Evolutionary conservation across 1,284 basidiomycete genomes (phyloP), one percentile per base, ranked within the genome.

Genomic region (Schizophyllum commune): DNA sequence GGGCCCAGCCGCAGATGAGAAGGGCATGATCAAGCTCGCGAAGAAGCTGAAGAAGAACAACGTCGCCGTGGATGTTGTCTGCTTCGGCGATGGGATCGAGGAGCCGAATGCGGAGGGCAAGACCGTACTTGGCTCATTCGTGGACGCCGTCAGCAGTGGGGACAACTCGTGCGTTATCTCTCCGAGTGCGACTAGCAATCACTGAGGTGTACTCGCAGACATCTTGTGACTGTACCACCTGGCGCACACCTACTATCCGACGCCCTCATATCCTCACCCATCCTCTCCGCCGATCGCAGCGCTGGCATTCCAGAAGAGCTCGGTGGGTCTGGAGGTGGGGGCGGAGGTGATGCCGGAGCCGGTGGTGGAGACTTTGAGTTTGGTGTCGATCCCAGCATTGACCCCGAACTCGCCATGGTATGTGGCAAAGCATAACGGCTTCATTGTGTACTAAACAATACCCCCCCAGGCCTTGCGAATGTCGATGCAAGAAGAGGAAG

Each of bases 21-120:
- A 89, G 68, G 81, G 80, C 62, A 85, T 96, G 80, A 79, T 92
- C 67, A 88, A 86, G 73, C 84, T 99, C 17, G 96, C 95, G 21
- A 98, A 96, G 81, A 96, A 94, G 74, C 81, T 99, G 67, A 97
- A 98, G 81, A 99, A 99, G 88, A 99, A 98, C 76, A 99, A 98
- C 69, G 94, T 99, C 52, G 92, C 95, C 0, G 84, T 99, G 13
- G 96, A 99, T 75, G 81, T 99, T 62, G 79, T 98, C 52, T 87
- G 84, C 17, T 98, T 88, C 67, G 86, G 89, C 0, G 85, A 88
- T 66, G 85, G 83, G 5, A 84, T 89, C 58, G 87, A 89, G 68
- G 83, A 86, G 63, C 63, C 74, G 32, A 78, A 79, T 59, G 83
- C 83, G 58, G 81, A 81, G 27, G 86, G 83, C 61, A 79, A 81